Evolutionary conservation across 345 rosid species (phyloP).

Genomic region (Aurinia saxatilis): DNA sequence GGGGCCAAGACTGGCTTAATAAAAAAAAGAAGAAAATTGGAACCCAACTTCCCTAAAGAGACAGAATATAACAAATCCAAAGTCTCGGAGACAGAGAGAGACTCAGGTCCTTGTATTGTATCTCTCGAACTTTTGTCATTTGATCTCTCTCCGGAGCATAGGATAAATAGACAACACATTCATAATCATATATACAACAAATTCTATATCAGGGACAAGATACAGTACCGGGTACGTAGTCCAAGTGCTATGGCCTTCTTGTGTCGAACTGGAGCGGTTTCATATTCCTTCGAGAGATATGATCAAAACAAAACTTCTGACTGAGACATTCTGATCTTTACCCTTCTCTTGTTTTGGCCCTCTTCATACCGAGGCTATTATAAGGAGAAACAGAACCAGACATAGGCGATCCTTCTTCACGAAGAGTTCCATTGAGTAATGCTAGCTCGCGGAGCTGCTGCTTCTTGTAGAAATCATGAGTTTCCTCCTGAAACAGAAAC

Average conservation of each 20-base stretch:
- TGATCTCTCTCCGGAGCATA: conserved; percentile 12
- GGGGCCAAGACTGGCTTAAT: neutral
- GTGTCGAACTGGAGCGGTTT: conserved; percentile 15
- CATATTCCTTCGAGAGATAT: neutral
- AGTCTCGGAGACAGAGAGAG: conserved; percentile 15
- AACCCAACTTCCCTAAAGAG: conserved; percentile 4
- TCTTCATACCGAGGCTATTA: conserved; percentile 88
- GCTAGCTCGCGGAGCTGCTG: conserved; percentile 96
- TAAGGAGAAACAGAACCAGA: conserved; percentile 88
- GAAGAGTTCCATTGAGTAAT: conserved; percentile 81
- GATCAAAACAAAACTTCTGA: neutral
- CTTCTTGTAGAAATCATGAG: conserved; percentile 93
- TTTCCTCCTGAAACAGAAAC: conserved; percentile 56
- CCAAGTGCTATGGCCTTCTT: neutral
- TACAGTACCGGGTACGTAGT: neutral
- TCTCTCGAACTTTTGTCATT: neutral
- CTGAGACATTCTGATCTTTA: neutral
- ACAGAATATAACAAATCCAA: conserved; percentile 3
- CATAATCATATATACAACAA: conserved; percentile 23
- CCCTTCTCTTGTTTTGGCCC: conserved; percentile 91
- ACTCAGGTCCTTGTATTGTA: neutral
- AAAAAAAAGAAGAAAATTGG: neutral
- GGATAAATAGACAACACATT: conserved; percentile 10
- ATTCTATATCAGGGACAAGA: conserved; percentile 11
- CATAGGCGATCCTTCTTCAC: conserved; percentile 93